Evolutionary conservation across 257 asterid species (phyloP), one percentile per base, ranked within the genome.

Genomic region (Salvia splendens): DNA sequence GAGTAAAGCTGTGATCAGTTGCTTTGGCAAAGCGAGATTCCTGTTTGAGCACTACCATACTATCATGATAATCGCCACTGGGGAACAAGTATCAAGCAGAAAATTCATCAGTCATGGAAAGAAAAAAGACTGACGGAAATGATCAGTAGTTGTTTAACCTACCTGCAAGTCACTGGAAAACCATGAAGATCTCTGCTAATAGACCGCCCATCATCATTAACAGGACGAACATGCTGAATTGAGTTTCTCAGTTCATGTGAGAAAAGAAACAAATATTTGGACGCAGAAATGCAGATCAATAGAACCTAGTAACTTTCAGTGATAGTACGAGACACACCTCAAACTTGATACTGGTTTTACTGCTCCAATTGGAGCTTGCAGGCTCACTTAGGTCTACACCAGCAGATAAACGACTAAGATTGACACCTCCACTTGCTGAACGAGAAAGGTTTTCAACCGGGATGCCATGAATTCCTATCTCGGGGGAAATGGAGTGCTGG

Each of bases 121-220:
- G 40, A 67, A 62, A 62, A 69, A 11, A 42, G 1, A 6, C 30
- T 40, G 47, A 12, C 57, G 20, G 28, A 75, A 14, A 24, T 61
- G 42, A 54, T 51, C 41, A 55, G 32, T 33, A 49, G 69, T 67
- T 69, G 75, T 67, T 58, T 41, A 53, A 64, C 51, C 40, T 80
- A 90, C 99, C 99, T 93, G 95, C 91, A 85, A 65, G 99, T 94
- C 73, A 94, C 95, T 0, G 97, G 95, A 71, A 90, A 90, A 50
- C 99, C 99, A 33, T 93, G 88, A 77, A 77, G 78, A 80, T 93
- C 99, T 83, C 95, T 78, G 78, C 81, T 85, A 63, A 93, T 90
- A 15, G 89, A 61, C 59, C 82, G 89, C 5, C 99, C 97, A 67
- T 88, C 88, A 77, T 93, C 99, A 61, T 82, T 83, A 66, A 88